phyloP scores from a whole-genome alignment of 306 rosid species.

The Cucurbita argyrosperma region DNA sequence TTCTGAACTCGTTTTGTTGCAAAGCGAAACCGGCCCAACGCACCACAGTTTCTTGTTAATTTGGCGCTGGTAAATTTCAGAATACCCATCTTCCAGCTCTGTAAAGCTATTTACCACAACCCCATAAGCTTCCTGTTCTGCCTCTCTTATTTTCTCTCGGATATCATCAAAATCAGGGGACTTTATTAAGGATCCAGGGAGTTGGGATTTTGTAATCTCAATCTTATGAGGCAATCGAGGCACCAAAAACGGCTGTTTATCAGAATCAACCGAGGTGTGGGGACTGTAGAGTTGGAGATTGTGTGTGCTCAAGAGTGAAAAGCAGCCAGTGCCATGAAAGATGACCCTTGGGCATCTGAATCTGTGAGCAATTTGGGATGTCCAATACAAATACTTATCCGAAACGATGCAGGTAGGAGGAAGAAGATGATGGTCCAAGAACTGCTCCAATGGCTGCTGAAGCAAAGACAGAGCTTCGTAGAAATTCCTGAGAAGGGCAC shows the following conservation, averaged over 20 bases:
- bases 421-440: conserved; percentile 14
- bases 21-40: conserved; percentile 53
- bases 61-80: conserved; percentile 21
- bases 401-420: conserved; percentile 60
- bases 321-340: conserved; percentile 64
- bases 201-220: conserved; percentile 42
- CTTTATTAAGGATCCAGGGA: conserved; percentile 46
- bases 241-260: conserved; percentile 32
- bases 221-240: conserved; percentile 38
- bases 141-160: conserved; percentile 44
- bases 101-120: conserved; percentile 56
- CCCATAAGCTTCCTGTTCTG: conserved; percentile 40
- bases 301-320: conserved; percentile 43
- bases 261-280: conserved; percentile 25
- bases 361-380: conserved; percentile 29
- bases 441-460: conserved; percentile 45
- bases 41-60: conserved; percentile 57
- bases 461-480: conserved; percentile 46
- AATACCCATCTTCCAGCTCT: conserved; percentile 40
- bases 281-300: conserved; percentile 26
- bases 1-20: conserved; percentile 40
- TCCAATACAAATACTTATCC: conserved; percentile 54
- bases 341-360: conserved; percentile 48
- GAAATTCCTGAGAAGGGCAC: conserved; percentile 33
- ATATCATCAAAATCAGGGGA: conserved; percentile 46